A percentile compares a stretch with the other conserved stretches of the same genome.
Conservation (phyloP, 805 yeast species). For the Candida maris region DNA sequence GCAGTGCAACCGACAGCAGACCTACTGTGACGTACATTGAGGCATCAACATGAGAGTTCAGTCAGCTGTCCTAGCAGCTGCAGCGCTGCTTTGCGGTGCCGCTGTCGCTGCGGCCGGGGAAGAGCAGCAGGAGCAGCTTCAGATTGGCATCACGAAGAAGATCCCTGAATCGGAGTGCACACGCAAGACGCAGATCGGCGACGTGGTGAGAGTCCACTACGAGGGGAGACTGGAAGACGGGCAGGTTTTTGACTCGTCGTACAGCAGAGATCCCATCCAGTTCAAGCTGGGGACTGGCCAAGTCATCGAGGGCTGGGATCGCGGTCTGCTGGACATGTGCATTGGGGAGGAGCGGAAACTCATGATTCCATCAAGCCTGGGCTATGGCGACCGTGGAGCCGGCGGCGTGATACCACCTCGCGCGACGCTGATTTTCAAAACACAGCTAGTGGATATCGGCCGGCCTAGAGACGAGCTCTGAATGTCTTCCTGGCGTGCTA, state of each 20-base stretch:
- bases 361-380: slow-evolving; percentile 74
- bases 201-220: slow-evolving; percentile 72
- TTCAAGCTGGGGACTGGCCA: slow-evolving; percentile 75
- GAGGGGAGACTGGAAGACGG: slow-evolving; percentile 68
- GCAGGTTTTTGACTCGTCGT: slow-evolving; percentile 71
- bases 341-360: slow-evolving; percentile 81
- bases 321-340: slow-evolving; percentile 80
- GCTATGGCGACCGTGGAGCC: slow-evolving; percentile 73
- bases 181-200: slow-evolving; percentile 60
- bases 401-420: slow-evolving; percentile 69
- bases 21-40: too few relatives aligned
- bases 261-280: slow-evolving; percentile 58
- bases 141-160: slow-evolving; percentile 43
- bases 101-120: slow-evolving; percentile 3
- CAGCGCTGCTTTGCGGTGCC: slow-evolving; percentile 2
- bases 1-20: too few relatives aligned
- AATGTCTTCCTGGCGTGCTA: not conserved
- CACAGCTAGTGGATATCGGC: slow-evolving; percentile 57
- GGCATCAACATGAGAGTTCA: slow-evolving; percentile 1
- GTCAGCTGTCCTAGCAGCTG: slow-evolving; percentile 1
- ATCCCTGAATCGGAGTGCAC: slow-evolving; percentile 52
- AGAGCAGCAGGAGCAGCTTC: slow-evolving; percentile 9
- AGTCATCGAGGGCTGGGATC: slow-evolving; percentile 90
- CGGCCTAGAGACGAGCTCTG: slow-evolving; percentile 24
- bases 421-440: slow-evolving; percentile 63